Percentiles rank a stretch among this genome's conserved stretches.
Conservation (phyloP, 768 basidiomycete species). For the Mycena venus region DNA sequence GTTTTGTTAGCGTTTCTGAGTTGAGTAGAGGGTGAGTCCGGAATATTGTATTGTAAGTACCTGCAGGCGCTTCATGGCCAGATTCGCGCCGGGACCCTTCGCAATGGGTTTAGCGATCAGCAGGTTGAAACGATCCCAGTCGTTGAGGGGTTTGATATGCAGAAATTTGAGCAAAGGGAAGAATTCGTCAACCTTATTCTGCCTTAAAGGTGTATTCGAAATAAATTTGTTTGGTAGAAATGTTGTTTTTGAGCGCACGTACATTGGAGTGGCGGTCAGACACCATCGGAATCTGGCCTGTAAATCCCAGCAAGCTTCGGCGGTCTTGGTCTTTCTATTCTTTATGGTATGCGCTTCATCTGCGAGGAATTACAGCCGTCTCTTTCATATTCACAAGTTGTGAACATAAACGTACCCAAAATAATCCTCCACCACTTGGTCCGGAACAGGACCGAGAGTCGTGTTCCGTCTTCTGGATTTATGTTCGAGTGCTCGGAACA, state of each 20-base stretch:
- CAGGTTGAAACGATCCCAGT: constrained; percentile 83
- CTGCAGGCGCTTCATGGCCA: constrained; percentile 90
- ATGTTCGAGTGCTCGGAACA: constrained; percentile 80
- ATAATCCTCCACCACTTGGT: constrained; percentile 91
- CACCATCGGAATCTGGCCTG: constrained; percentile 88
- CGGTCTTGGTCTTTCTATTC: constrained; percentile 82
- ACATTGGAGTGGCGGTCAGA: constrained; percentile 88
- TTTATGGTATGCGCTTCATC: constrained; percentile 97
- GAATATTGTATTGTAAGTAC: neutral
- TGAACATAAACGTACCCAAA: constrained; percentile 67
- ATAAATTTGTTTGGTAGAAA: neutral
- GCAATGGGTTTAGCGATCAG: constrained; percentile 87
- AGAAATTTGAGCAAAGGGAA: constrained; percentile 92
- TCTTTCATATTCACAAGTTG: no score
- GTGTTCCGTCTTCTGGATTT: constrained; percentile 43
- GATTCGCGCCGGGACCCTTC: constrained; percentile 63
- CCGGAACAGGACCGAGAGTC: constrained; percentile 72
- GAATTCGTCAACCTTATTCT: constrained; percentile 26
- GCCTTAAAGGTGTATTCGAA: neutral
- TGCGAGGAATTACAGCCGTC: constrained; percentile 42
- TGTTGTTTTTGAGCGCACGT: constrained; percentile 35
- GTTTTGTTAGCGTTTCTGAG: neutral
- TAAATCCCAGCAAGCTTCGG: constrained; percentile 82
- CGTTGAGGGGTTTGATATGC: constrained; percentile 83
- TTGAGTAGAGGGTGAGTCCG: neutral